Base-by-base conservation (phyloP, 345 rosid genomes). In the Corchorus capsularis region DNA sequence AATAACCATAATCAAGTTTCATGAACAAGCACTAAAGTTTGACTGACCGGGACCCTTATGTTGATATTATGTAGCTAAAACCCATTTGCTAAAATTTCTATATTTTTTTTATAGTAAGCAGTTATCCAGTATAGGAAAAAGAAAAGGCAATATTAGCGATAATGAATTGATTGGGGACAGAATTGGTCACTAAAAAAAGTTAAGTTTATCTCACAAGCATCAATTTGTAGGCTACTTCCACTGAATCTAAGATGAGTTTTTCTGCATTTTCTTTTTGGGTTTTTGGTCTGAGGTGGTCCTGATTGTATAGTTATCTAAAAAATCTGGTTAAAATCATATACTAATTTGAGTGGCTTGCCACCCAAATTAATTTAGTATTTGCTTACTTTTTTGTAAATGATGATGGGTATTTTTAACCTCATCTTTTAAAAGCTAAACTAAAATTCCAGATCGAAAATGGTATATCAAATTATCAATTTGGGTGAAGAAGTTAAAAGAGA, bases 341-440 rank as follows among this genome's bases (percentile, higher is more conserved):
- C 22, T 60, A 61, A 14, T 52, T 50, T 64, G 43, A 70, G 82
- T 81, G 83, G 81, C 49, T 39, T 61, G 69, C 67, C 69, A 32
- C 67, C 41, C 59, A 43, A 63, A 71, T 71, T 75, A 73, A 66
- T 59, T 74, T 37, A 27, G 27, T 27, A 72, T 56, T 45, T 76
- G 16, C n/a, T 19, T 50, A 35, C 43, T 45, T 43, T 17, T 56
- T 20, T 43, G 27, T 27, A 27, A 27, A 27, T 32, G 43, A 19
- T 39, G 39, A 19, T 15, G 49, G 19, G 37, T 63, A 70, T 52
- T 55, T 13, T 62, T 27, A 27, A 22, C 47, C 55, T 32, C 60
- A 57, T 16, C 57, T 35, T 19, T 63, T 45, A 16, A 27, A 27
- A 27, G 32, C 20, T 67, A 67, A 45, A n/a, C 15, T 16, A 41